Percentiles rank a stretch among this genome's conserved stretches.
phyloP scores from a whole-genome alignment of 2,329 filamentous ascomycete genomes.

The Aspergillus costaricaensis region DNA sequence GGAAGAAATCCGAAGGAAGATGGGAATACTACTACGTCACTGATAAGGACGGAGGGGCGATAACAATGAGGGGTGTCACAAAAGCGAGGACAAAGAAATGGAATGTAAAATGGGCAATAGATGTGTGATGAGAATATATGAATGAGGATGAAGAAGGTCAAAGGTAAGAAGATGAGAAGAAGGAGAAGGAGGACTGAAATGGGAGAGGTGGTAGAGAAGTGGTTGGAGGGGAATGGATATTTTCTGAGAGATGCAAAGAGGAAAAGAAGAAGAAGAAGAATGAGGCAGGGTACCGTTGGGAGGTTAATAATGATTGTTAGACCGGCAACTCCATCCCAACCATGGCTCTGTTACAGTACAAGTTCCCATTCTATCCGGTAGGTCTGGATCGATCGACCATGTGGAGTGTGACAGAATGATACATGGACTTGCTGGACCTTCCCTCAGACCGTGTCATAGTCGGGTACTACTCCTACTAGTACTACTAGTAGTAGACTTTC shows the following conservation, averaged over 20 bases:
- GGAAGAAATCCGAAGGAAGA: not conserved
- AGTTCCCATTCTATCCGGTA: constrained; percentile 13
- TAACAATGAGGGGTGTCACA: not conserved
- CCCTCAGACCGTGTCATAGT: not conserved
- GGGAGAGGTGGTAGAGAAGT: not conserved
- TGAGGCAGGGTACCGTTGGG: not conserved
- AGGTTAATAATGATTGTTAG: constrained; percentile 7
- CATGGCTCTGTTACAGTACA: constrained; percentile 33
- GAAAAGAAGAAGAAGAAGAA: not conserved
- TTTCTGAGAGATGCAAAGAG: not conserved
- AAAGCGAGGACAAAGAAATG: too few species aligned
- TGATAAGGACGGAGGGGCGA: constrained; percentile 3
- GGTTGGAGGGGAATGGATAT: not conserved
- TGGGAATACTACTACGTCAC: constrained; percentile 30
- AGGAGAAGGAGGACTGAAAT: not conserved
- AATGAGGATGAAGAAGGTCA: constrained; percentile 1
- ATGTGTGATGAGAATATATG: too few species aligned
- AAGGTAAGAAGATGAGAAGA: not conserved
- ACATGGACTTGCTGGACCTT: constrained; percentile 11
- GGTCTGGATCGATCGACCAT: constrained; percentile 3
- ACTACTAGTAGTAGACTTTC: not conserved
- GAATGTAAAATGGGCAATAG: too few species aligned
- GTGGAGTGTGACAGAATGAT: constrained; percentile 25
- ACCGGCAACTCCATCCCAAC: constrained; percentile 13
- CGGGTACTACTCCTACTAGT: not conserved